Conservation (phyloP, 805 yeast species). For the Yamadazyma tumulicola region DNA sequence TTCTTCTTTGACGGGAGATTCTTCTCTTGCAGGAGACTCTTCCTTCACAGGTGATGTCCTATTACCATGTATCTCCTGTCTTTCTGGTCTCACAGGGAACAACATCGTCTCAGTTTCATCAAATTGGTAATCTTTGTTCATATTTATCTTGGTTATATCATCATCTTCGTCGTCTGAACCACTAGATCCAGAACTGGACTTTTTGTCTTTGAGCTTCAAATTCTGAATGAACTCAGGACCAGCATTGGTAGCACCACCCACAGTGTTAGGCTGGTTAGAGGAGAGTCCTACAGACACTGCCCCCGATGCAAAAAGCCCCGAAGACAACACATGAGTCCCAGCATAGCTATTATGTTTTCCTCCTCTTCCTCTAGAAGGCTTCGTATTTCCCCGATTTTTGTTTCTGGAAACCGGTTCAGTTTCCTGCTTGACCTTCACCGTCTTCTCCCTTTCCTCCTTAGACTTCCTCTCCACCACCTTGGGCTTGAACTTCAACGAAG, state of each 20-base stretch:
- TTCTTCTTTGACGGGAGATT: conserved; percentile 6
- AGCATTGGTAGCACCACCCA: conserved; percentile 23
- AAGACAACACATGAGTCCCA: conserved; percentile 61
- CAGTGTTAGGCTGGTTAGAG: not conserved
- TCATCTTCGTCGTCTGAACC: conserved; percentile 36
- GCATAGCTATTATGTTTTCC: conserved; percentile 31
- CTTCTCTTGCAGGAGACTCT: conserved; percentile 5
- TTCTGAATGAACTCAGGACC: conserved; percentile 14
- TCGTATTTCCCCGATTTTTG: conserved; percentile 26
- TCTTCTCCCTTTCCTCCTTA: conserved; percentile 78
- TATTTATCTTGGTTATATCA: conserved; percentile 50
- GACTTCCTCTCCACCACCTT: conserved; percentile 81
- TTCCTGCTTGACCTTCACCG: conserved; percentile 40
- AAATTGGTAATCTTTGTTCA: conserved; percentile 57
- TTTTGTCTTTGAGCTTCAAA: conserved; percentile 4
- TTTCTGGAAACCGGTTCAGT: conserved; percentile 18
- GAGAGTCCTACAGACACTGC: conserved; percentile 42
- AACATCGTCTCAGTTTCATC: conserved; percentile 51
- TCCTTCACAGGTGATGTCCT: conserved; percentile 12
- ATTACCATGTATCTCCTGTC: conserved; percentile 39
- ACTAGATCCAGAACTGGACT: conserved; percentile 2
- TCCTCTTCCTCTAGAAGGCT: conserved; percentile 28
- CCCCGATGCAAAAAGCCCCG: conserved; percentile 75
- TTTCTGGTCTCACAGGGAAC: conserved; percentile 69
- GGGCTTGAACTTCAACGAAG: conserved; percentile 75